Base-by-base conservation (phyloP, 2,329 filamentous ascomycete genomes). In the Alternaria hordeiaustralica region DNA sequence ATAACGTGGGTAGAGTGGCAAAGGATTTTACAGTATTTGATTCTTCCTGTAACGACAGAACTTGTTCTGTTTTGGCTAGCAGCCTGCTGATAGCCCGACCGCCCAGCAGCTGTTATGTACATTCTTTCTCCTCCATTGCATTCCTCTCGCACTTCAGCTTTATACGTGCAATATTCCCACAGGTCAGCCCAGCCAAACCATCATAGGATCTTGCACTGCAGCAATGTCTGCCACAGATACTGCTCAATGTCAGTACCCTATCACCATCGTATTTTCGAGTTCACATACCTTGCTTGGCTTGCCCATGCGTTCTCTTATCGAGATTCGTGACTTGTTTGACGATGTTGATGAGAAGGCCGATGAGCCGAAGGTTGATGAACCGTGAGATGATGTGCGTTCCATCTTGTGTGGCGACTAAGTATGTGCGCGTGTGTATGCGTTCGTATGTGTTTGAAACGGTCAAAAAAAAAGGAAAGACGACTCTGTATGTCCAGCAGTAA, bases 161-260 rank as follows among this genome's bases (percentile, higher is more conserved):
- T n/a, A 25, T 11, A 21, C 6, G 3, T 41, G 6, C 5, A 21
- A 13, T 20, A 8, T 3, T 18, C 6, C 20, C 13, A 7, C 13
- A 11, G 30, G 18, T 25, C 13, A 25, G 49, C 30, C 18, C 30
- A 53, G 28, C 30, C 13, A 6, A 53, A 23, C 15, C 5, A 33
- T 53, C 21, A 61, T 6, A 61, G 18, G 4, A 61, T 61, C 21
- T 53, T 58, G 43, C 47, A 58, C 28, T 58, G 54, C 13, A 12
- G 46, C 12, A 61, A 15, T 12, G 25, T 26, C 41, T 61, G 59
- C 59, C 46, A 58, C 20, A 61, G 13, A 28, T 53, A 61, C 59
- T 61, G 12, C 28, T 4, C 10, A n/a, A 28, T 6, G 30, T 61
- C n/a, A 58, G 26, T 18, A 45, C 11, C 5, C 6, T 2, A n/a